Conservation (phyloP, 2,329 filamentous ascomycete species). For the Chrysosporium queenslandicum region DNA sequence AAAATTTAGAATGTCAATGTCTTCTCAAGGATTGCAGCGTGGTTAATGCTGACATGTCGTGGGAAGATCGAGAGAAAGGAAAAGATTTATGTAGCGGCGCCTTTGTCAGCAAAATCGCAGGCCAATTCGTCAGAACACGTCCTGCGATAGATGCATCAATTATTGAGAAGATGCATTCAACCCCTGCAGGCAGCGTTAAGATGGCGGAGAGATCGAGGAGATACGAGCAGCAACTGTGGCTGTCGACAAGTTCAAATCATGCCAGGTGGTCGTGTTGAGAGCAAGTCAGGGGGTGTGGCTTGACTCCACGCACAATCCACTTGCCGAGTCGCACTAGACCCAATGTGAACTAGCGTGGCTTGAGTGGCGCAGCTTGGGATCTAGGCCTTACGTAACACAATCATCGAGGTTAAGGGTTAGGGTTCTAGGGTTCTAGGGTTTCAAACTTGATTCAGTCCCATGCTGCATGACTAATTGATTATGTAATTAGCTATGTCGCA, state of each 20-base stretch:
- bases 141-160: not conserved
- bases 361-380: not conserved
- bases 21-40: not conserved
- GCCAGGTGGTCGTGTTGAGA: not conserved
- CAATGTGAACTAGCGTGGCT: not conserved
- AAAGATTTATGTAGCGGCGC: not conserved
- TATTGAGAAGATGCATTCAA: not conserved
- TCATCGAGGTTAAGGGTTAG: slow-evolving; percentile 9
- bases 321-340: not conserved
- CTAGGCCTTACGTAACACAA: not conserved
- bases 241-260: not conserved
- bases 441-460: not conserved
- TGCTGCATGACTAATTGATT: not conserved
- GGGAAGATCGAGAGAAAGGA: not conserved
- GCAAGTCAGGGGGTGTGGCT: slow-evolving; percentile 3
- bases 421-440: slow-evolving; percentile 11
- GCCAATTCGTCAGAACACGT: not conserved
- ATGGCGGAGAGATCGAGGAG: not conserved
- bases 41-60: not conserved
- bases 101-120: slow-evolving; percentile 4
- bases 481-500: no score
- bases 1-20: not conserved
- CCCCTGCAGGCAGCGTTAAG: not conserved
- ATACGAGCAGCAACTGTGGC: not conserved
- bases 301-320: not conserved